Conservation (phyloP, 2,329 filamentous ascomycete genomes). For the Apiospora hydei region DNA sequence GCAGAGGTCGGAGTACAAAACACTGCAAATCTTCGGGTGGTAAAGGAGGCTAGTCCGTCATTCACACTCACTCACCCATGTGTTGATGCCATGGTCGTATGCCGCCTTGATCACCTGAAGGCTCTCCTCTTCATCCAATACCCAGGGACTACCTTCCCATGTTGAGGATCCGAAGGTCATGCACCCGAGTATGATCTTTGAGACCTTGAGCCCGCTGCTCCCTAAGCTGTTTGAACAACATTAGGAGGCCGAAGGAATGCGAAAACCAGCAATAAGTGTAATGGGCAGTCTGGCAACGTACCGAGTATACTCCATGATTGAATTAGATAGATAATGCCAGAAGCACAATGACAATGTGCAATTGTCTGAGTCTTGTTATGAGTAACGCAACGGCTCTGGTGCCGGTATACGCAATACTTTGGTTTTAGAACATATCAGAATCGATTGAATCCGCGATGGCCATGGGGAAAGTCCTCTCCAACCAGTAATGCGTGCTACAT, state of each 20-base stretch:
- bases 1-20: background rate
- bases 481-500: background rate
- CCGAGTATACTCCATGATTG: conserved; percentile 7
- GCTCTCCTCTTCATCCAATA: conserved; percentile 44
- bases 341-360: background rate
- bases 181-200: conserved; percentile 48
- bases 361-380: background rate
- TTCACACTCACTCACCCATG: conserved; percentile 37
- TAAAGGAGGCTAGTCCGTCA: background rate
- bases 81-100: conserved; percentile 51
- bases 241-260: background rate
- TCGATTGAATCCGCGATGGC: background rate
- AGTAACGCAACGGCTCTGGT: background rate
- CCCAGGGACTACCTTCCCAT: conserved; percentile 47
- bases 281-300: background rate
- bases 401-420: background rate
- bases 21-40: background rate
- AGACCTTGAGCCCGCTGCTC: conserved; percentile 50
- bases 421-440: background rate
- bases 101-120: conserved; percentile 48
- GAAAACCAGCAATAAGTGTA: background rate
- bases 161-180: conserved; percentile 44
- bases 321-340: background rate
- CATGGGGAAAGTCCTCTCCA: background rate
- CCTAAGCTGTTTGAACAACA: conserved; percentile 35